Evolutionary conservation across 352 stramenopile species (phyloP).

Genomic region (Elongisporangium undulatum): DNA sequence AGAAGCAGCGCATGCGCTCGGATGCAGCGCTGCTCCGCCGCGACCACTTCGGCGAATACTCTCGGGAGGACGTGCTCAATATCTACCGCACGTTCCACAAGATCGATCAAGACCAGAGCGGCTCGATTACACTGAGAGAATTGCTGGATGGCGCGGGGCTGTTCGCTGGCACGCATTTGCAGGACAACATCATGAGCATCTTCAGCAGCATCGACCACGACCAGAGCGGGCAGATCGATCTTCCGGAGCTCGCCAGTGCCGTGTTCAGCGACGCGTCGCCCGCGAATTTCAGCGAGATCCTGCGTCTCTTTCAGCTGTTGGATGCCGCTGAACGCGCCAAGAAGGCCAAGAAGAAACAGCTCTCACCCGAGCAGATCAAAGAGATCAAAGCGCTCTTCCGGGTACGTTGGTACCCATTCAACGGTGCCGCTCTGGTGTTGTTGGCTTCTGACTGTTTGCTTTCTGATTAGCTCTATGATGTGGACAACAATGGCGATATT

Average conservation of each 20-base stretch:
- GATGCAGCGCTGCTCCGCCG: conserved; percentile 59
- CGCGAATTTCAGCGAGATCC: conserved; percentile 46
- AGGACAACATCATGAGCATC: conserved; percentile 68
- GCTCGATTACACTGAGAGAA: conserved; percentile 56
- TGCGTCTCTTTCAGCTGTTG: conserved; percentile 46
- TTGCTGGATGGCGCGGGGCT: conserved; percentile 52
- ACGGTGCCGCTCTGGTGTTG: neutral
- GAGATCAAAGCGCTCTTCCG: conserved; percentile 64
- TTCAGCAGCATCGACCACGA: conserved; percentile 77
- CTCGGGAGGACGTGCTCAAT: conserved; percentile 62
- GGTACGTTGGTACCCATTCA: conserved; percentile 15
- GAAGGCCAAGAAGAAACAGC: conserved; percentile 40
- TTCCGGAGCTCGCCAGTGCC: conserved; percentile 51
- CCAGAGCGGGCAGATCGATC: conserved; percentile 70
- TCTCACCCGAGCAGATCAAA: conserved; percentile 47
- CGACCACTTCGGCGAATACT: conserved; percentile 59
- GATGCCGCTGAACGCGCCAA: conserved; percentile 50
- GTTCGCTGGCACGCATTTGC: conserved; percentile 56
- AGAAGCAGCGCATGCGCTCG: conserved; percentile 62
- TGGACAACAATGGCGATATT: conserved; percentile 62
- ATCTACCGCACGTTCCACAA: conserved; percentile 70
- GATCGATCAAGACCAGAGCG: conserved; percentile 68
- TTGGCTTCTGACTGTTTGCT: neutral
- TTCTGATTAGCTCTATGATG: conserved; percentile 45
- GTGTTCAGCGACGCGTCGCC: conserved; percentile 49